These are phyloP conservation scores for Scedosporium aurantiacum DNA, from an alignment of 2,329 filamentous ascomycete species.

Conservation along the genomic window DNA sequence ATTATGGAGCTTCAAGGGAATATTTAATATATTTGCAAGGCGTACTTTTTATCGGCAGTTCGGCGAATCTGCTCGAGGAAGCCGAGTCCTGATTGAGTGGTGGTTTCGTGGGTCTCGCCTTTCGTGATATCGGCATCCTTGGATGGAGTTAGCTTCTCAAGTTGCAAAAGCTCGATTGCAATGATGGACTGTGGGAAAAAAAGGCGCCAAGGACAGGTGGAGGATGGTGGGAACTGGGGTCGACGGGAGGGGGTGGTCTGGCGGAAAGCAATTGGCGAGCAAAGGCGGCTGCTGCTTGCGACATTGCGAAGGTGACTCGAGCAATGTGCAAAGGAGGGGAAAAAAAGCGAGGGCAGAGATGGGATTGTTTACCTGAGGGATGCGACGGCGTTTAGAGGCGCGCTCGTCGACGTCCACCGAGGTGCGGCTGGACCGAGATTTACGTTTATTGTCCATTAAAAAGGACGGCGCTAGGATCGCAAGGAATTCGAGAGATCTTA, in stretches of 20 bases:
- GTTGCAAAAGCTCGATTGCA: neutral
- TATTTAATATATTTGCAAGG: constrained; percentile 11
- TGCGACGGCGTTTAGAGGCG: constrained; percentile 43
- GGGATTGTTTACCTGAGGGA: constrained; percentile 32
- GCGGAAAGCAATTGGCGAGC: neutral
- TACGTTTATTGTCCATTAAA: constrained; percentile 46
- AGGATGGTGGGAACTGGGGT: neutral
- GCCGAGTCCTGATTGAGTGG: constrained; percentile 57
- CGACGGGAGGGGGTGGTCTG: neutral
- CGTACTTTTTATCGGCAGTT: constrained; percentile 73
- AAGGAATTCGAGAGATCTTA: neutral
- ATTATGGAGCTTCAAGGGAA: neutral
- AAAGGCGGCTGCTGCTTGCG: neutral
- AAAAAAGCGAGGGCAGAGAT: constrained; percentile 10
- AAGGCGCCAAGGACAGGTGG: constrained; percentile 14
- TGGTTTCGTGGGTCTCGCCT: constrained; percentile 56
- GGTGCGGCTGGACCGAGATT: constrained; percentile 33
- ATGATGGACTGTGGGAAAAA: neutral
- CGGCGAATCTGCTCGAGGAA: constrained; percentile 66
- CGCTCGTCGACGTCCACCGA: constrained; percentile 38
- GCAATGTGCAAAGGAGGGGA: constrained; percentile 2
- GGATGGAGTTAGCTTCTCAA: constrained; percentile 1
- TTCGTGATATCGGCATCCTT: constrained; percentile 18
- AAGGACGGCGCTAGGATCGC: constrained; percentile 10
- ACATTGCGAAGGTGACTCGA: constrained; percentile 9